Conservation (phyloP, 768 basidiomycete genomes). For the Tephrocybe rancida region DNA sequence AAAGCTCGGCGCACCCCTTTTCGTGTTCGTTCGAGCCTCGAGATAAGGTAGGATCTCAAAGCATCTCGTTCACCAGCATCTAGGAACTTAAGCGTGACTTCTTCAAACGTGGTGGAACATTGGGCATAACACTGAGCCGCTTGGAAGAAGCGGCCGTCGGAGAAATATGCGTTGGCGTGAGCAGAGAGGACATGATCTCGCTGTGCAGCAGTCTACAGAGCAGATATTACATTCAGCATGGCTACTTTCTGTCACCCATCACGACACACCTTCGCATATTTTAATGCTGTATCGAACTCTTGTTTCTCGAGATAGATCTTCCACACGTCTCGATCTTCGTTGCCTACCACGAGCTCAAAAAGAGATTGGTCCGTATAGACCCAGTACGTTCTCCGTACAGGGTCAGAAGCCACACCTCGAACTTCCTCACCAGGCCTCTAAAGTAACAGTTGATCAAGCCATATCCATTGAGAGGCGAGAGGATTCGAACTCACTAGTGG, state of each 20-base stretch:
- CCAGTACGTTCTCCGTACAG: conserved; percentile 91
- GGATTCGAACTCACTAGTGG: conserved; percentile 67
- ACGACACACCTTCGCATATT: conserved; percentile 73
- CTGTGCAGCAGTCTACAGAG: conserved; percentile 76
- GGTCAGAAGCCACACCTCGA: conserved; percentile 79
- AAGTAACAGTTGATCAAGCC: not conserved
- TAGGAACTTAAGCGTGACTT: conserved; percentile 87
- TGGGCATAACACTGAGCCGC: conserved; percentile 93
- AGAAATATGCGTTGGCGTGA: conserved; percentile 82
- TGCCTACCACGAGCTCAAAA: conserved; percentile 81
- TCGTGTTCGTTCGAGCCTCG: conserved; percentile 81
- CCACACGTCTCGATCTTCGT: conserved; percentile 97
- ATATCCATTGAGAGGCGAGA: not conserved
- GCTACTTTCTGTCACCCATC: not conserved
- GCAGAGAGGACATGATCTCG: conserved; percentile 81
- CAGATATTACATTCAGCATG: not conserved
- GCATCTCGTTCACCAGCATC: conserved; percentile 91
- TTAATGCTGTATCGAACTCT: conserved; percentile 76
- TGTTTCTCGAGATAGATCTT: conserved; percentile 81
- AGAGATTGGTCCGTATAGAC: conserved; percentile 87
- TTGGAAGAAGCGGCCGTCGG: conserved; percentile 81
- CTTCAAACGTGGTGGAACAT: conserved; percentile 87
- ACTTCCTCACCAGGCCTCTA: conserved; percentile 82
- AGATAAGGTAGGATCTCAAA: conserved; percentile 85
- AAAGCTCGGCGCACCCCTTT: conserved; percentile 63